Base-by-base conservation (phyloP, 2,329 filamentous ascomycete species). In the Ophiostoma angusticollis region DNA sequence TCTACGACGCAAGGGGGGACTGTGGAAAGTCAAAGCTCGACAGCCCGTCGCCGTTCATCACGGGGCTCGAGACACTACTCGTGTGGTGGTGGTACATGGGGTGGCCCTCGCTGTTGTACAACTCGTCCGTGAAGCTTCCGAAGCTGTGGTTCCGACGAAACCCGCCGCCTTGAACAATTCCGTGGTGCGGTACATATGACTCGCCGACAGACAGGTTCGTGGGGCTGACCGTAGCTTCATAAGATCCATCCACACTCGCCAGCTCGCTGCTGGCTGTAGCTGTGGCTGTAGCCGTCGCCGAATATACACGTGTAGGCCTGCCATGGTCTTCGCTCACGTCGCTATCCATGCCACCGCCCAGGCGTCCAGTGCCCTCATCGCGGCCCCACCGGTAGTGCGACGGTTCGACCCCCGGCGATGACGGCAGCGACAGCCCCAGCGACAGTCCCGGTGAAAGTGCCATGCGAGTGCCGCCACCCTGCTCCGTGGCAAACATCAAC, bases 401-500 rank as follows among this genome's bases (percentile, higher is more conserved):
- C 6, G 17, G 21, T 22, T 24, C 7, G 4, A 40, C 25, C 17
- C 46, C 42, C 8, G 45, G 42, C 5, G 45, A 46, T 16, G 44
- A 39, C 2, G 47, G 43, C 6, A 38, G 36, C 25, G 48, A 48
- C 22, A 57, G 48, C 4, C 52, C 47, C 2, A 57, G 57, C 19
- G 41, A 43, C 32, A 43, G 33, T 11, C 23, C 9, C 27, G 27
- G 27, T 5, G 55, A 57, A 5, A 59, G 48, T 3, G 52, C 49
- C 40, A 58, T 57, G 31, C 55, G 49, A 54, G 58, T 56, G 2
- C 53, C 54, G 7, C 55, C 58, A 0, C 61, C 59, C 31, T 59
- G 60, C 45, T 63, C 57, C 5, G 53, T 52, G 8, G 60, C 62
- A 40, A 64, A 61, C 35, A 58, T 54, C 5, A 65, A 49, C 3